These are phyloP conservation scores for Thraustotheca clavata DNA, from an alignment of 352 stramenopile genomes.

Conservation along the genomic window DNA sequence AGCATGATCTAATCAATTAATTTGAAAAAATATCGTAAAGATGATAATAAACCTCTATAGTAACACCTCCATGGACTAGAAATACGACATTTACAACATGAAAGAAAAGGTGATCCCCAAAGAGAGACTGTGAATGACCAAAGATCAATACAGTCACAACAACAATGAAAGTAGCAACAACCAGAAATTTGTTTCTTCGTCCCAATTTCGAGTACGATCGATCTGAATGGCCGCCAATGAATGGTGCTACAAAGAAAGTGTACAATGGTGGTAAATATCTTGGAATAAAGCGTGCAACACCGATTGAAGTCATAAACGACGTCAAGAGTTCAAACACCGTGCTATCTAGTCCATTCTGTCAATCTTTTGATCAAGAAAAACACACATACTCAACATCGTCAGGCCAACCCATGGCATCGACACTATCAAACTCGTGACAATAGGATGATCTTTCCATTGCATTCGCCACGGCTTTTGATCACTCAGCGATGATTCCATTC, in stretches of 20 bases:
- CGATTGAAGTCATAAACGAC: conserved; percentile 66
- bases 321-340: conserved; percentile 63
- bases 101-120: conserved; percentile 45
- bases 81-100: conserved; percentile 50
- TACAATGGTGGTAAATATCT: conserved; percentile 56
- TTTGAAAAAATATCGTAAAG: not conserved
- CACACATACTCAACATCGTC: conserved; percentile 48
- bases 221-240: conserved; percentile 62
- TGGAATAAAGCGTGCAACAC: conserved; percentile 45
- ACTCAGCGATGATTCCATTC: too few relatives aligned
- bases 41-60: conserved; percentile 6
- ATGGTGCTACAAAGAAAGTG: conserved; percentile 54
- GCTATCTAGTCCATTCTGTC: conserved; percentile 27
- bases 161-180: conserved; percentile 38
- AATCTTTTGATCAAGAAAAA: not conserved
- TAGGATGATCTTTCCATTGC: not conserved
- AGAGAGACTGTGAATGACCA: conserved; percentile 52
- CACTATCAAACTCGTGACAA: conserved; percentile 57
- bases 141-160: conserved; percentile 51
- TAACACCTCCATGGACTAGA: conserved; percentile 23
- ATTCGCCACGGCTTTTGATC: too few relatives aligned
- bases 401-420: conserved; percentile 66
- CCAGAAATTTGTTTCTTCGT: conserved; percentile 55
- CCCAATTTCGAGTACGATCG: conserved; percentile 61
- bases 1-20: conserved; percentile 39